These are phyloP conservation scores for Auriculariales sp. DNA, from an alignment of 768 basidiomycete species.

Conservation along the genomic window DNA sequence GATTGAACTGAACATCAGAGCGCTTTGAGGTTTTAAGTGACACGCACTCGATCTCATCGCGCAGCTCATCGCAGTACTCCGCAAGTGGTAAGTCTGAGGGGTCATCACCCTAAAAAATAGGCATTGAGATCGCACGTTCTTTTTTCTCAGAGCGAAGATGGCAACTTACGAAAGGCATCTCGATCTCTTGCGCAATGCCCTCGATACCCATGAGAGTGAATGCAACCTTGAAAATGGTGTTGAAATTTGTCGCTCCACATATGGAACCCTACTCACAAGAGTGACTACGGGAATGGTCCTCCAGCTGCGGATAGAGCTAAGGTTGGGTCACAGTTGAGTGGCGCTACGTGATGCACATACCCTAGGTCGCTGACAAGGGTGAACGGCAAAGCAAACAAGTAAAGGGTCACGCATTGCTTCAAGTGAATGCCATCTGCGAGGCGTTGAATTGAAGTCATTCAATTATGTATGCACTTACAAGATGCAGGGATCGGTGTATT, in stretches of 20 bases:
- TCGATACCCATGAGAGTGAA: slow-evolving; percentile 93
- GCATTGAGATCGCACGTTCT: neutral
- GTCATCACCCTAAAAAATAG: neutral
- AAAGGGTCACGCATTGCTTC: slow-evolving; percentile 89
- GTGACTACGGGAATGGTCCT: slow-evolving; percentile 74
- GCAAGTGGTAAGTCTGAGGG: slow-evolving; percentile 24
- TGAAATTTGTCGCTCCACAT: slow-evolving; percentile 9
- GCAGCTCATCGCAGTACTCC: slow-evolving; percentile 73
- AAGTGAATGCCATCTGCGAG: slow-evolving; percentile 69
- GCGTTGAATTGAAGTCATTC: slow-evolving; percentile 1
- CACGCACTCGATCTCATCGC: slow-evolving; percentile 69
- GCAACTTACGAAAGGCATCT: slow-evolving; percentile 84
- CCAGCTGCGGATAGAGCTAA: slow-evolving; percentile 29
- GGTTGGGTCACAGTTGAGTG: neutral
- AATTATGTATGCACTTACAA: slow-evolving; percentile 27
- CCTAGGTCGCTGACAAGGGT: slow-evolving; percentile 67
- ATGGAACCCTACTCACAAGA: slow-evolving; percentile 12
- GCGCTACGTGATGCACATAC: slow-evolving; percentile 4
- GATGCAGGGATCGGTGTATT: slow-evolving; percentile 74
- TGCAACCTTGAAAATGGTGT: slow-evolving; percentile 33
- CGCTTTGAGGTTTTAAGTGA: too few relatives aligned
- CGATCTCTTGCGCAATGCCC: slow-evolving; percentile 89
- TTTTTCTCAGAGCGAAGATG: neutral
- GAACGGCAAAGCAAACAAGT: slow-evolving; percentile 77
- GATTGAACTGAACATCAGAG: slow-evolving; percentile 4